These are phyloP conservation scores for Hibiscus trionum DNA, from an alignment of 345 rosid species.

Conservation along the genomic window DNA sequence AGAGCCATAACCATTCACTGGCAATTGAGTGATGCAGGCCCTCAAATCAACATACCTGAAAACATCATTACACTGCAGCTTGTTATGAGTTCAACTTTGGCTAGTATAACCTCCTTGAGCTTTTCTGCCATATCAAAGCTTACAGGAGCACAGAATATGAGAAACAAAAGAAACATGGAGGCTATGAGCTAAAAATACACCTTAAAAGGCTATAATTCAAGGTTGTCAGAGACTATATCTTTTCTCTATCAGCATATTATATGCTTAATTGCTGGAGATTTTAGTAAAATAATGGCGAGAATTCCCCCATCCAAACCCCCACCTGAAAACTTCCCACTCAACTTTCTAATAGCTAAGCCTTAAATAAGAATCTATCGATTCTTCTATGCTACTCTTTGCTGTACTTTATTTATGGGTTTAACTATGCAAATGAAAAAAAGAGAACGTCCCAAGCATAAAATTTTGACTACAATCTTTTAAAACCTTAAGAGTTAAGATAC, in stretches of 20 bases:
- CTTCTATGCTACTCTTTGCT: background rate
- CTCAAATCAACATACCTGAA: constrained; percentile 45
- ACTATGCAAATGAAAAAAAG: background rate
- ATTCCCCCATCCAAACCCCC: background rate
- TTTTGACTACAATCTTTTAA: background rate
- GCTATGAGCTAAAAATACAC: background rate
- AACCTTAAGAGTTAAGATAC: background rate
- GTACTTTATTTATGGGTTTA: background rate
- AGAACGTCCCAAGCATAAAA: background rate
- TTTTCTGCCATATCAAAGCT: background rate
- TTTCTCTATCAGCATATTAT: background rate
- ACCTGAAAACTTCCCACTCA: background rate
- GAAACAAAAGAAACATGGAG: background rate
- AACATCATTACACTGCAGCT: constrained; percentile 11
- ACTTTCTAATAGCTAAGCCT: background rate
- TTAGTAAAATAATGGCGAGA: background rate
- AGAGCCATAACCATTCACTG: constrained; percentile 46
- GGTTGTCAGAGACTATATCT: background rate
- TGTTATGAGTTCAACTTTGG: background rate
- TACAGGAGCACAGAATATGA: background rate
- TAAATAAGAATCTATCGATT: background rate
- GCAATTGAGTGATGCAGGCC: constrained; percentile 46
- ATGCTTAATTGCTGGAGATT: background rate
- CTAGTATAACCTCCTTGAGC: background rate
- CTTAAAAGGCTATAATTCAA: background rate